A percentile compares a stretch with the other conserved stretches of the same genome.
Conservation (phyloP, 2,329 filamentous ascomycete genomes). For the Graphiopsis chlorocephala region DNA sequence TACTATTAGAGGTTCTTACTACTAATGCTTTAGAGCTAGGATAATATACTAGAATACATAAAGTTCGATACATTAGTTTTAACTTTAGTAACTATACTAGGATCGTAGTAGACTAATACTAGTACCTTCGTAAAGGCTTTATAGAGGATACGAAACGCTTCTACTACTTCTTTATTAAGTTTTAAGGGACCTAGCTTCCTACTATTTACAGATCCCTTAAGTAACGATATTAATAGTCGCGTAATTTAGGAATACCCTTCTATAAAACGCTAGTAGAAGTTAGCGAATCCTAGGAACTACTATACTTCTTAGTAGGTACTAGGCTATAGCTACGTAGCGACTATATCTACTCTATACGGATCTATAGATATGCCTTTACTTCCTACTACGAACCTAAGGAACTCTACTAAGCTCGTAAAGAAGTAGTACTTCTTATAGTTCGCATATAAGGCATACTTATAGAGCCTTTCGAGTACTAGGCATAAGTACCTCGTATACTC, state of each 20-base stretch:
- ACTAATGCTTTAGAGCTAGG: not conserved
- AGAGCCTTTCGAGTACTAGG: not conserved
- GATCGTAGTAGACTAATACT: not conserved
- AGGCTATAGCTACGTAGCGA: conserved; percentile 19
- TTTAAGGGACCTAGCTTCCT: no score
- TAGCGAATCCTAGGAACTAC: not conserved
- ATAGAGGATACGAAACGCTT: not conserved
- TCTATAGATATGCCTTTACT: conserved; percentile 29
- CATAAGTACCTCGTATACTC: conserved; percentile 6
- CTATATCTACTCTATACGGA: conserved; percentile 25
- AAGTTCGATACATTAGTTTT: not conserved
- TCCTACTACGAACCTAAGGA: conserved; percentile 33
- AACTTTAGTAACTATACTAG: not conserved
- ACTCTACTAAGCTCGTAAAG: conserved; percentile 29
- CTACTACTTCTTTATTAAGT: conserved; percentile 8
- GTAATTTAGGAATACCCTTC: no score
- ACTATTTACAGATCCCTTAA: no score
- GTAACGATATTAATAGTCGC: no score
- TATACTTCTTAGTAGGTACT: not conserved
- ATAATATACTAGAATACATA: conserved; percentile 4
- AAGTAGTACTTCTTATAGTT: conserved; percentile 30
- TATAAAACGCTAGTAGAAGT: no score
- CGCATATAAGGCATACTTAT: not conserved
- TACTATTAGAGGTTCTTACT: conserved; percentile 13
- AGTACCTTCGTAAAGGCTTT: not conserved